Percentiles rank a stretch among this genome's conserved stretches.
Conservation (phyloP, 192 early-diverging fungal species). For the Diversispora eburnea region DNA sequence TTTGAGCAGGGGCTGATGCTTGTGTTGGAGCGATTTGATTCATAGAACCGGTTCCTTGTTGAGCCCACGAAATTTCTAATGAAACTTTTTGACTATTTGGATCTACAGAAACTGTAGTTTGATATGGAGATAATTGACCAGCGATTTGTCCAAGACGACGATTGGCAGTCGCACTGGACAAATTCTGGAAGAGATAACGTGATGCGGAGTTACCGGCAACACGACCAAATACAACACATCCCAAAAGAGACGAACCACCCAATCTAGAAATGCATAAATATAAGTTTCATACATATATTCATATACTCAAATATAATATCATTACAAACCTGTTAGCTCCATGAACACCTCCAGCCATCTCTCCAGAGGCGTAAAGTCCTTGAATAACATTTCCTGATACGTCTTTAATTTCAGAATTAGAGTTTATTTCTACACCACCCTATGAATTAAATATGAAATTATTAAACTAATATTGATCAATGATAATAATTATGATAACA, state of each 20-base stretch:
- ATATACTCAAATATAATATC: neutral
- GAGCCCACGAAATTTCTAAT: constrained; percentile 50
- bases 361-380: constrained; percentile 87
- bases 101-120: constrained; percentile 45
- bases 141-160: constrained; percentile 66
- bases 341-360: constrained; percentile 94
- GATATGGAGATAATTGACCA: constrained; percentile 63
- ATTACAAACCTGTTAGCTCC: constrained; percentile 58
- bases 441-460: constrained; percentile 36
- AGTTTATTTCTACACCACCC: constrained; percentile 84
- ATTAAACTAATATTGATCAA: neutral
- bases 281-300: neutral
- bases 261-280: constrained; percentile 51
- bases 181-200: constrained; percentile 54
- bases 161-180: constrained; percentile 45
- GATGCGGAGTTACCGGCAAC: constrained; percentile 78
- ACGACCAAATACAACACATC: constrained; percentile 94
- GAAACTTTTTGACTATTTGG: constrained; percentile 45
- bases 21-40: constrained; percentile 9
- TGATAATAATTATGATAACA: neutral
- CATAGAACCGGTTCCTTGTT: constrained; percentile 27
- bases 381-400: constrained; percentile 57
- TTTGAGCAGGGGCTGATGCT: constrained; percentile 29
- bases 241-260: constrained; percentile 88
- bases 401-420: constrained; percentile 59